Conservation (phyloP, 257 asterid genomes). For the Ophiorrhiza pumila region DNA sequence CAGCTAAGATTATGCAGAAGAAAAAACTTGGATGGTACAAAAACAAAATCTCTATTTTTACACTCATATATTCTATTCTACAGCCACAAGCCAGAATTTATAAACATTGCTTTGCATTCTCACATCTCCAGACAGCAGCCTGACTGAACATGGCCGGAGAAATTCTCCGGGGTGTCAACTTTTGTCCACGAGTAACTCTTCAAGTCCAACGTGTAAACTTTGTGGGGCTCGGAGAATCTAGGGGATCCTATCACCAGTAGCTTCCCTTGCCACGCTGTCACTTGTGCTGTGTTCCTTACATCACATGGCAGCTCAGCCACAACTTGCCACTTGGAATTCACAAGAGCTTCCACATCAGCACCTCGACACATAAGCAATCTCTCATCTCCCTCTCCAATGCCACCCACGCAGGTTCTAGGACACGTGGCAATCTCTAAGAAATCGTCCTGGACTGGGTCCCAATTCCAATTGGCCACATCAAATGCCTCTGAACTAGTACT, state of each 20-base stretch:
- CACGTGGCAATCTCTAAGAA: constrained; percentile 38
- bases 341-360: constrained; percentile 24
- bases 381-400: constrained; percentile 32
- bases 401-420: constrained; percentile 42
- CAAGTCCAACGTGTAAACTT: constrained; percentile 40
- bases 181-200: constrained; percentile 43
- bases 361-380: constrained; percentile 29
- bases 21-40: too few relatives aligned
- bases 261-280: constrained; percentile 54
- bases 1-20: neutral
- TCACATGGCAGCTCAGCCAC: constrained; percentile 32
- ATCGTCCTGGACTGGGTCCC: constrained; percentile 40
- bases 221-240: constrained; percentile 35
- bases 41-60: too few relatives aligned
- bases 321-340: constrained; percentile 39
- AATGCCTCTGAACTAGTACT: constrained; percentile 46
- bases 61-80: too few relatives aligned
- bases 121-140: constrained; percentile 65
- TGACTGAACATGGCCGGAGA: constrained; percentile 65
- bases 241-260: constrained; percentile 48
- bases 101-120: too few relatives aligned
- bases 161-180: constrained; percentile 36
- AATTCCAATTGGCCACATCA: constrained; percentile 37
- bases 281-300: constrained; percentile 23
- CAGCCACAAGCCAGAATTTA: too few relatives aligned